Percentiles rank a stretch among this genome's conserved stretches.
These are phyloP conservation scores for Phylloporus sp. DNA, from an alignment of 768 basidiomycete species.

Conservation along the genomic window DNA sequence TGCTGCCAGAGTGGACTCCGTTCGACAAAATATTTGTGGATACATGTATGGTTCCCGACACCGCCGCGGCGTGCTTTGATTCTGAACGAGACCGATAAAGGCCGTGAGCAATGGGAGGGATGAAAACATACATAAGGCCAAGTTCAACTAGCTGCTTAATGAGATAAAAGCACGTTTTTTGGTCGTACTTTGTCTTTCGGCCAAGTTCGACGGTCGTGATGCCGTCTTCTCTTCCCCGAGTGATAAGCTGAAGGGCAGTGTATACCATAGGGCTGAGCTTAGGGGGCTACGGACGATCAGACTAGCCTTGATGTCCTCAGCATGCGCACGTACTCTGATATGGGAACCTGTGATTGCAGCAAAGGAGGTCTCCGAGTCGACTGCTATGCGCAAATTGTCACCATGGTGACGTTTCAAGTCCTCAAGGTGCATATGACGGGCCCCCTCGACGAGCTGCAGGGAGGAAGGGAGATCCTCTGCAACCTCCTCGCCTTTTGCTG, in stretches of 20 bases:
- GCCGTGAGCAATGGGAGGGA: background rate
- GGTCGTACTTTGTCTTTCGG: conserved; percentile 74
- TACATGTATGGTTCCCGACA: conserved; percentile 68
- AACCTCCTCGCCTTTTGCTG: conserved; percentile 48
- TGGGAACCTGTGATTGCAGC: conserved; percentile 82
- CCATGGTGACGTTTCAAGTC: conserved; percentile 56
- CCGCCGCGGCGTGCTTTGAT: conserved; percentile 76
- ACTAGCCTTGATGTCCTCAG: background rate
- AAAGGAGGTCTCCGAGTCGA: conserved; percentile 70
- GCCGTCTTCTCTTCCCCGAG: conserved; percentile 73
- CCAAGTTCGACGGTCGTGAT: conserved; percentile 76
- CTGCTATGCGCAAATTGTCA: conserved; percentile 63
- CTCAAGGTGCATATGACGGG: conserved; percentile 48
- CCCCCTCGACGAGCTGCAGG: conserved; percentile 53
- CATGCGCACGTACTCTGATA: conserved; percentile 52
- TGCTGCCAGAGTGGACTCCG: conserved; percentile 70
- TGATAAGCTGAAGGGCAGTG: conserved; percentile 75
- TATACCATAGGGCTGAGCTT: conserved; percentile 86
- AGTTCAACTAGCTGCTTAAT: conserved; percentile 71
- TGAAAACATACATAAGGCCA: conserved; percentile 57
- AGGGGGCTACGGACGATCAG: conserved; percentile 47
- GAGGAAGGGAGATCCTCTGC: conserved; percentile 40
- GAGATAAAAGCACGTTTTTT: conserved; percentile 86
- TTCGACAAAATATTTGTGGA: conserved; percentile 83
- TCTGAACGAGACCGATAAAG: conserved; percentile 31